phyloP scores from a whole-genome alignment of 306 rosid genomes.

The Vigna trinervia region DNA sequence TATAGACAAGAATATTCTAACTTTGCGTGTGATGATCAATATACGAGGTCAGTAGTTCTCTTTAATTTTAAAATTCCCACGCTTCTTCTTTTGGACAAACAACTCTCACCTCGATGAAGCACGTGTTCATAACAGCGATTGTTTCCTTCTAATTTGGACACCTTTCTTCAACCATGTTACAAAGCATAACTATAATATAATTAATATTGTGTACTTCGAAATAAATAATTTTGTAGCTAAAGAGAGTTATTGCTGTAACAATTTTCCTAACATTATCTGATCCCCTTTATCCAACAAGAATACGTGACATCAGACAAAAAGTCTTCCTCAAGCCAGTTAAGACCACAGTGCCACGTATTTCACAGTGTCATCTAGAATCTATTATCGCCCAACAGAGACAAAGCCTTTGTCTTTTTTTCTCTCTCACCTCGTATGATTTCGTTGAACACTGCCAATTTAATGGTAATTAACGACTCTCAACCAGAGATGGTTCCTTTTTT shows the following conservation, averaged over 20 bases:
- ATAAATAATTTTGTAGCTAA: not conserved
- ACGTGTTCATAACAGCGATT: not conserved
- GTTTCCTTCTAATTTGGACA: not conserved
- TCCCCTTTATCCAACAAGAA: not conserved
- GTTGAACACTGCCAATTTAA: not conserved
- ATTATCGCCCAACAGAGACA: not conserved
- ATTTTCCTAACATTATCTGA: not conserved
- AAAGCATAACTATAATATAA: not conserved
- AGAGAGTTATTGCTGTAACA: not conserved
- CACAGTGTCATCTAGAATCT: not conserved
- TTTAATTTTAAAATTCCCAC: constrained; percentile 15
- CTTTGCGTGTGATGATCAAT: not conserved
- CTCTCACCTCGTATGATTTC: constrained; percentile 2
- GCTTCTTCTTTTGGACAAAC: not conserved
- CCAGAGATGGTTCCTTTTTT: not conserved
- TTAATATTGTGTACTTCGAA: not conserved
- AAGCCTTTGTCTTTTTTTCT: not conserved
- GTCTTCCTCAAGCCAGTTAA: not conserved
- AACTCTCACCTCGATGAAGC: constrained; percentile 29
- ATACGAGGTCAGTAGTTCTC: not conserved
- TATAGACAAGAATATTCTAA: not conserved
- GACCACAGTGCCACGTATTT: not conserved
- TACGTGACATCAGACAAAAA: not conserved
- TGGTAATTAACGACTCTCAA: constrained; percentile 8
- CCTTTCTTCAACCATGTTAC: not conserved